phyloP scores from a whole-genome alignment of 768 basidiomycete genomes.

The Gautieria morchelliformis region DNA sequence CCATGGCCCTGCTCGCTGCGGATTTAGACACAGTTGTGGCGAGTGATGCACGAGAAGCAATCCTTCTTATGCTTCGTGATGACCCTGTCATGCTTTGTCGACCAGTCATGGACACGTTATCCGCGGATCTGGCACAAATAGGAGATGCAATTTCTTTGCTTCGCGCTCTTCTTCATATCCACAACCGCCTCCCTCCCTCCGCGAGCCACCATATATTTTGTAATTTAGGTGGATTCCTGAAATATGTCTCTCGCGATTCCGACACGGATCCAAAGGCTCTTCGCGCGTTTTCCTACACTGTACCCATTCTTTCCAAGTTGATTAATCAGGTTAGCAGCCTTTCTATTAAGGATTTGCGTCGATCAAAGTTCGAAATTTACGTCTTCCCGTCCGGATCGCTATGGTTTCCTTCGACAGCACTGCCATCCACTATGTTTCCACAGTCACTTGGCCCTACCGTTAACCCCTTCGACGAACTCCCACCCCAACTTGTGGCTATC shows the following conservation, averaged over 20 bases:
- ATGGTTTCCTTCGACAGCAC: slow-evolving; percentile 55
- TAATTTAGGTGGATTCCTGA: slow-evolving; percentile 59
- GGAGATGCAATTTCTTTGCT: slow-evolving; percentile 40
- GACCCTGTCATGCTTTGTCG: slow-evolving; percentile 61
- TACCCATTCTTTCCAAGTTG: slow-evolving; percentile 51
- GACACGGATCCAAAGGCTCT: slow-evolving; percentile 33
- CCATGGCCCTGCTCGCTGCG: slow-evolving; percentile 40
- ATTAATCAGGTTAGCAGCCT: slow-evolving; percentile 60
- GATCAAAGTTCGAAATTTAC: slow-evolving; percentile 61
- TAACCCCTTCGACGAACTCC: slow-evolving; percentile 27
- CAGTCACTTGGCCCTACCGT: slow-evolving; percentile 21
- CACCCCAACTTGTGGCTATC: slow-evolving; percentile 39
- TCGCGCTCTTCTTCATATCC: slow-evolving; percentile 48
- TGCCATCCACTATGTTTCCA: slow-evolving; percentile 55
- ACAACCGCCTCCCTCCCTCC: slow-evolving; percentile 47
- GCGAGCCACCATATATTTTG: slow-evolving; percentile 62
- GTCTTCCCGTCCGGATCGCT: slow-evolving; percentile 61
- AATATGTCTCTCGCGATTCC: slow-evolving; percentile 35
- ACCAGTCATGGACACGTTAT: slow-evolving; percentile 50
- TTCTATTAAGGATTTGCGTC: slow-evolving; percentile 60
- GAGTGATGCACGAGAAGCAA: slow-evolving; percentile 41
- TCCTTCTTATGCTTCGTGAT: slow-evolving; percentile 64
- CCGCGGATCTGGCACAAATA: slow-evolving; percentile 39
- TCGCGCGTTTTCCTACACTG: slow-evolving; percentile 40
- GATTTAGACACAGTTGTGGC: slow-evolving; percentile 48